Percentiles rank a stretch among this genome's conserved stretches.
Conservation (phyloP, 1,139 yeast species). For the Waltiozyma sp. region DNA sequence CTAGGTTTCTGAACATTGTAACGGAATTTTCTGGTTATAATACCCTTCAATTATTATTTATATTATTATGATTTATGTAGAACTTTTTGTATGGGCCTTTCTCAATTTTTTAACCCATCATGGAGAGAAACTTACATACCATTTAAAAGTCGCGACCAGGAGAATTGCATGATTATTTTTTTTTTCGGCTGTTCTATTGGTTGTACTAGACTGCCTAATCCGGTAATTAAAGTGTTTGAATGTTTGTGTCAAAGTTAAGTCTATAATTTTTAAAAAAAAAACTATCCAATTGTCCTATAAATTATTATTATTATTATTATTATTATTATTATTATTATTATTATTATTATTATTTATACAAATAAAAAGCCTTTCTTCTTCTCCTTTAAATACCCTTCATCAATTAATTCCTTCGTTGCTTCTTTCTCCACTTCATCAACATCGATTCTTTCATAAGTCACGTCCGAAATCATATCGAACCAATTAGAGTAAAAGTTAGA, state of each 20-base stretch:
- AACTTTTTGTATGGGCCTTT: background rate
- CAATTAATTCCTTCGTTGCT: background rate
- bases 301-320: too few species aligned
- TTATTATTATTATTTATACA: too few species aligned
- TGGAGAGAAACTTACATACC: too few species aligned
- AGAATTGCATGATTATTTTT: background rate
- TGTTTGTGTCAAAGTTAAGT: background rate
- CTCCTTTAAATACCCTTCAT: background rate
- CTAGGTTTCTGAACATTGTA: constrained; percentile 12
- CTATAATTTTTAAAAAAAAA: background rate
- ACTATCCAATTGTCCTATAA: too few species aligned
- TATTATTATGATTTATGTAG: too few species aligned
- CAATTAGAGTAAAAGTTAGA: constrained; percentile 30
- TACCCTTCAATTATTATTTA: background rate
- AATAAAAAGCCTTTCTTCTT: background rate
- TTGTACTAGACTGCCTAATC: background rate
- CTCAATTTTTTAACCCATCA: background rate
- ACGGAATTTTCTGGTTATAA: background rate
- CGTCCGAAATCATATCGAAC: constrained; percentile 26
- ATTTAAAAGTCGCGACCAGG: too few species aligned
- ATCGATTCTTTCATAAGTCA: background rate
- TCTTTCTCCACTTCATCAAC: background rate
- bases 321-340: too few species aligned
- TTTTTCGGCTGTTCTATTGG: background rate
- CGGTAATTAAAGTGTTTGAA: background rate